These are phyloP conservation scores for Coprinellus micaceus DNA, from an alignment of 768 basidiomycete species.

Conservation along the genomic window DNA sequence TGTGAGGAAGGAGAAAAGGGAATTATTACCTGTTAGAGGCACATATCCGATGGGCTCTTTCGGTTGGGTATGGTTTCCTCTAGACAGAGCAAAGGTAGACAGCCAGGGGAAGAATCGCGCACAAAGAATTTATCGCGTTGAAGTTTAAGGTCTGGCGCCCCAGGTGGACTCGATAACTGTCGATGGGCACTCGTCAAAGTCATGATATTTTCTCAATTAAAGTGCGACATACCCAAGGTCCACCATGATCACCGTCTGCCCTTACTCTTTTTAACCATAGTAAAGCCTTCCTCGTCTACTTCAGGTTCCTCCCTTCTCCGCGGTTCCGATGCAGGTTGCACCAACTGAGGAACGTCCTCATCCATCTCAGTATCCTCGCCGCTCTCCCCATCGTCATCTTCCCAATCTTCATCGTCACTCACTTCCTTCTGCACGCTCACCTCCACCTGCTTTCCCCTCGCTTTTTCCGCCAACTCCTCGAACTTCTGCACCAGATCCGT, in stretches of 20 bases:
- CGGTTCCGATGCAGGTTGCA: constrained; percentile 32
- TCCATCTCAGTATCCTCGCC: constrained; percentile 28
- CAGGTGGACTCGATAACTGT: no score
- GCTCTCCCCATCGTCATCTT: constrained; percentile 46
- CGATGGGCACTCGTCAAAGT: no score
- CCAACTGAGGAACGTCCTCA: constrained; percentile 45
- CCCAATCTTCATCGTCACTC: constrained; percentile 39
- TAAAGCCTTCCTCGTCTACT: constrained; percentile 92
- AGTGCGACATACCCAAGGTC: no score
- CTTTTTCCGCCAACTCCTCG: constrained; percentile 58
- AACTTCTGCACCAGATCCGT: constrained; percentile 52
- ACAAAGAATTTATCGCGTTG: no score
- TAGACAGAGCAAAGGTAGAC: no score
- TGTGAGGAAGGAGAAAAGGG: no score
- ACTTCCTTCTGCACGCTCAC: constrained; percentile 40
- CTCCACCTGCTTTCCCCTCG: constrained; percentile 53
- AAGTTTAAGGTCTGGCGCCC: no score
- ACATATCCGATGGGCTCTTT: no score
- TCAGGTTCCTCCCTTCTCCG: constrained; percentile 56
- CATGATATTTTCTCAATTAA: no score
- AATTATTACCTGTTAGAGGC: no score
- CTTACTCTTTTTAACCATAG: constrained; percentile 66
- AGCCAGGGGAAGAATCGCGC: no score
- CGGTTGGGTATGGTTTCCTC: no score
- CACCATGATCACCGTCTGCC: constrained; percentile 30